Conservation (phyloP, 129 eudicot genomes). For the Kitagawia praeruptora region DNA sequence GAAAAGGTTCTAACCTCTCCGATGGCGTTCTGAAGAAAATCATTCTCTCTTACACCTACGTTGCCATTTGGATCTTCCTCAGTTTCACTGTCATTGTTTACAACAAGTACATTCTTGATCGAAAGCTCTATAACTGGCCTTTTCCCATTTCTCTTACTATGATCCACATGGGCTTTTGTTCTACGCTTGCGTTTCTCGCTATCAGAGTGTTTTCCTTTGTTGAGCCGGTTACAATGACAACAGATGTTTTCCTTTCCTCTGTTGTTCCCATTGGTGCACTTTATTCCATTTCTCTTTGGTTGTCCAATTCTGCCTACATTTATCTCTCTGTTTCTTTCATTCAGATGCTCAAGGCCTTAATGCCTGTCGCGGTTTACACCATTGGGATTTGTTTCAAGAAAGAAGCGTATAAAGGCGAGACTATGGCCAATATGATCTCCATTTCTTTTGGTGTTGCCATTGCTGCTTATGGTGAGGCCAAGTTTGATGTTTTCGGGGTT, state of each 20-base stretch:
- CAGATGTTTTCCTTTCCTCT: neutral
- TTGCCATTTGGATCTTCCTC: slow-evolving; percentile 9
- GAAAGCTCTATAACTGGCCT: slow-evolving; percentile 10
- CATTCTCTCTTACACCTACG: slow-evolving; percentile 8
- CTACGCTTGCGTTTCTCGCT: neutral
- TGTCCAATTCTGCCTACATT: slow-evolving; percentile 2
- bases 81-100: slow-evolving; percentile 7
- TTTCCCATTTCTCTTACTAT: slow-evolving; percentile 4
- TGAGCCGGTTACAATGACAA: neutral
- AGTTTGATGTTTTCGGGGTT: slow-evolving; percentile 10
- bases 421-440: slow-evolving; percentile 1
- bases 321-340: neutral
- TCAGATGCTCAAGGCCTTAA: neutral
- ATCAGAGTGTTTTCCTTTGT: neutral
- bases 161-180: slow-evolving; percentile 6
- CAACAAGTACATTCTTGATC: slow-evolving; percentile 7
- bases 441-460: slow-evolving; percentile 4
- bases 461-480: slow-evolving; percentile 8
- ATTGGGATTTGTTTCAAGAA: slow-evolving; percentile 1
- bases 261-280: slow-evolving; percentile 8
- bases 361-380: slow-evolving; percentile 4
- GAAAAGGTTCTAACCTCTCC: slow-evolving; percentile 9
- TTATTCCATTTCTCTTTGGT: neutral
- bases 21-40: slow-evolving; percentile 7
- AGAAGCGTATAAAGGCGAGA: neutral